Percentiles rank a stretch among this genome's conserved stretches.
These are phyloP conservation scores for Adansonia grandidieri DNA, from an alignment of 441 rosid species.

Conservation along the genomic window DNA sequence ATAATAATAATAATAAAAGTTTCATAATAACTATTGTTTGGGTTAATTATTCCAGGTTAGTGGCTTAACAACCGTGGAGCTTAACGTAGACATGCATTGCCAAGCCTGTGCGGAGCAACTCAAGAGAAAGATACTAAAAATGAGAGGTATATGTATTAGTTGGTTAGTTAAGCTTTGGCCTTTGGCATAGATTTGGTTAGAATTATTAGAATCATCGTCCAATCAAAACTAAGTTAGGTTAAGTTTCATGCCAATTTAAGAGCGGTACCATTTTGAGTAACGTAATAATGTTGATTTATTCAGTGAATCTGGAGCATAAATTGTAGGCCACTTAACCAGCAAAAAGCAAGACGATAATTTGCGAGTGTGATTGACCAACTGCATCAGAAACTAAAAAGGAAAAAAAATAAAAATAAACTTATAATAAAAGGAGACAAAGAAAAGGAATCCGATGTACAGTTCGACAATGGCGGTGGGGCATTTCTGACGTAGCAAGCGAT, in stretches of 20 bases:
- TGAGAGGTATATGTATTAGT: conserved; percentile 63
- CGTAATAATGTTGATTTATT: no score
- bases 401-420: no score
- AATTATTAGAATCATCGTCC: not conserved
- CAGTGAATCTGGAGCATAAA: no score
- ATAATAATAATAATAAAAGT: not conserved
- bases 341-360: not conserved
- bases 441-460: not conserved
- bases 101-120: conserved; percentile 93
- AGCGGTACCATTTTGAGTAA: not conserved
- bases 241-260: not conserved
- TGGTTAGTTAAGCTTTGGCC: not conserved
- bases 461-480: not conserved
- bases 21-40: not conserved
- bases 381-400: no score
- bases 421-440: no score
- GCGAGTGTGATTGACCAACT: conserved; percentile 4
- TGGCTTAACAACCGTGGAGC: conserved; percentile 73
- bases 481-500: not conserved
- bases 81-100: conserved; percentile 85
- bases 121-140: conserved; percentile 76
- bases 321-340: not conserved
- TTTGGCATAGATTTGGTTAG: not conserved
- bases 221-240: not conserved
- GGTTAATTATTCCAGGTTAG: conserved; percentile 46